A percentile compares a stretch with the other conserved stretches of the same genome.
These are phyloP conservation scores for Lactarius psammicola DNA, from an alignment of 768 basidiomycete species.

Conservation along the genomic window DNA sequence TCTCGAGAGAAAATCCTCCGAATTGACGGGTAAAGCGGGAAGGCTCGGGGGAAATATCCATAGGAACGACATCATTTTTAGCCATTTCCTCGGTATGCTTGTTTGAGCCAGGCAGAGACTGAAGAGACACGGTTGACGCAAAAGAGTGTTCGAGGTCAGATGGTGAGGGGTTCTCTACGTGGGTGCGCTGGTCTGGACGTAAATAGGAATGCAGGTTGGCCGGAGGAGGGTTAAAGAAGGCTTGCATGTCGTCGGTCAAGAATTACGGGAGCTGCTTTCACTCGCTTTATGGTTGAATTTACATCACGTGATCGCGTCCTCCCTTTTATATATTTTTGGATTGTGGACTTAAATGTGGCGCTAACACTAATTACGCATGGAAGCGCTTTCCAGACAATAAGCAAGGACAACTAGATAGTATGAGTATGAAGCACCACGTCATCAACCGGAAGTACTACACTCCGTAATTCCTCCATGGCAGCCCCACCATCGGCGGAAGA, in stretches of 20 bases:
- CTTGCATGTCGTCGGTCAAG: constrained; percentile 45
- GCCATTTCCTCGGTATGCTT: constrained; percentile 49
- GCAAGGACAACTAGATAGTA: no score
- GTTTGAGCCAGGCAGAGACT: constrained; percentile 56
- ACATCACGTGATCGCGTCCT: constrained; percentile 25
- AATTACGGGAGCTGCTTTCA: not conserved
- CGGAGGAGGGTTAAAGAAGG: constrained; percentile 48
- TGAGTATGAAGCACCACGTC: no score
- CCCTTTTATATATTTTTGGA: no score
- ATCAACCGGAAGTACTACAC: not conserved
- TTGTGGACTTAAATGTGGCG: no score
- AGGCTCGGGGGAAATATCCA: constrained; percentile 80
- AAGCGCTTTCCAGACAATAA: no score
- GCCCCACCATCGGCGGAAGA: not conserved
- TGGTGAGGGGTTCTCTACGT: constrained; percentile 64
- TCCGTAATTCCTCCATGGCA: constrained; percentile 6
- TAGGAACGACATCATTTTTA: constrained; percentile 50
- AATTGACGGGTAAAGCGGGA: constrained; percentile 33
- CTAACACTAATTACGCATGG: no score
- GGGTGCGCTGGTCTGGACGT: constrained; percentile 42
- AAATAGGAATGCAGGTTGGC: constrained; percentile 42
- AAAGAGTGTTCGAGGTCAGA: constrained; percentile 84
- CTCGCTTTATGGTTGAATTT: constrained; percentile 26
- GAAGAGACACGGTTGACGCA: constrained; percentile 76
- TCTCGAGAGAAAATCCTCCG: constrained; percentile 35